Conservation (phyloP, 2,329 filamentous ascomycete species). For the Hymenoscyphus albidus region DNA sequence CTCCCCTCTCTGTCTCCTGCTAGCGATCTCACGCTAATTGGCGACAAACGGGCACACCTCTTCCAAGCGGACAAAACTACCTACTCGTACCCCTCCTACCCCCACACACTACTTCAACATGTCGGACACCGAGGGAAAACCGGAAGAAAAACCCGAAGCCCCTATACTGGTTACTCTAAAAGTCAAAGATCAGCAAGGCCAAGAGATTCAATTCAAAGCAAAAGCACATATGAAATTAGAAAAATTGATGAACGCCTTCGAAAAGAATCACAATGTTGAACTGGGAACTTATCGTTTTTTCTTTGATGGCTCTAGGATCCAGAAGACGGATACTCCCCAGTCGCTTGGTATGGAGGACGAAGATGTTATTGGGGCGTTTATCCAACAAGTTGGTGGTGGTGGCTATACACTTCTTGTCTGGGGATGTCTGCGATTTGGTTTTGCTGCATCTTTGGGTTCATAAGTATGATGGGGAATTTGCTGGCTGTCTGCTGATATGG, state of each 20-base stretch:
- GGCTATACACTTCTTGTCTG: no score
- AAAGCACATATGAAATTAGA: not conserved
- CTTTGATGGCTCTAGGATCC: slow-evolving; percentile 19
- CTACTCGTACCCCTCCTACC: no score
- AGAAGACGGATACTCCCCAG: slow-evolving; percentile 17
- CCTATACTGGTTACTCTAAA: not conserved
- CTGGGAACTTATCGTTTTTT: slow-evolving; percentile 18
- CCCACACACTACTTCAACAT: not conserved
- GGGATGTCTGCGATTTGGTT: not conserved
- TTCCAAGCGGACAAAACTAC: no score
- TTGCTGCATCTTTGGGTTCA: not conserved
- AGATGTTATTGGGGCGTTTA: slow-evolving; percentile 18
- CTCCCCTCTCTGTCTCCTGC: no score
- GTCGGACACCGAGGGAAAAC: not conserved
- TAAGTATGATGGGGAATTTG: not conserved
- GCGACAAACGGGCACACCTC: no score
- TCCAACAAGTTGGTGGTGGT: slow-evolving; percentile 20
- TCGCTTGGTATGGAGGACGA: slow-evolving; percentile 21
- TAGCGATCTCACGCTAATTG: no score
- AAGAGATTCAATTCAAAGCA: not conserved
- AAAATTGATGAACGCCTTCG: not conserved
- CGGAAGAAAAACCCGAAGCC: not conserved
- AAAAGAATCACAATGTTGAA: not conserved
- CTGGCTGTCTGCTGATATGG: not conserved
- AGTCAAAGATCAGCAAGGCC: not conserved